Conservation (phyloP, 2,329 filamentous ascomycete genomes). For the Arthrobotrys sinensis region DNA sequence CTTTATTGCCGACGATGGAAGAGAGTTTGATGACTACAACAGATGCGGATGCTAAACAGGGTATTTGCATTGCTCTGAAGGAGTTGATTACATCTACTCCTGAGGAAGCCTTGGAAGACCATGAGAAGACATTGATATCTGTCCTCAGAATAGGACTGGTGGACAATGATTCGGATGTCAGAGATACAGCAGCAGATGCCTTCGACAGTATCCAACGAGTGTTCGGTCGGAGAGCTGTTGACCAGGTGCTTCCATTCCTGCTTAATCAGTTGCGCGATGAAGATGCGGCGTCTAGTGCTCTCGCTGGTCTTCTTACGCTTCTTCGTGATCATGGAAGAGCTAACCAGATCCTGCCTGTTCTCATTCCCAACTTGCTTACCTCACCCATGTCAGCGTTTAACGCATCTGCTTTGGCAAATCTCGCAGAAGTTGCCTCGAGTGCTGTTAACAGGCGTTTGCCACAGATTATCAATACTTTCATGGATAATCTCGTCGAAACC, state of each 20-base stretch:
- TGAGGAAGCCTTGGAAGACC: slow-evolving; percentile 88
- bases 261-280: slow-evolving; percentile 90
- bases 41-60: slow-evolving; percentile 93
- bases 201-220: slow-evolving; percentile 96
- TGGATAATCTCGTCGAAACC: slow-evolving; percentile 88
- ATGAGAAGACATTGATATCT: slow-evolving; percentile 94
- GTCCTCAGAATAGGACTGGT: slow-evolving; percentile 94
- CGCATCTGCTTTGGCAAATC: slow-evolving; percentile 89
- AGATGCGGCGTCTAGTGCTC: slow-evolving; percentile 88
- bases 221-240: slow-evolving; percentile 92
- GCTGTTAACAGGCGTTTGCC: slow-evolving; percentile 93
- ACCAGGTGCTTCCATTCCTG: slow-evolving; percentile 93
- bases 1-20: slow-evolving; percentile 89
- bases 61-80: slow-evolving; percentile 94
- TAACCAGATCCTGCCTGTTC: slow-evolving; percentile 95
- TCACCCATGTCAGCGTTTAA: slow-evolving; percentile 95
- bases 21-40: slow-evolving; percentile 89
- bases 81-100: slow-evolving; percentile 93
- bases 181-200: slow-evolving; percentile 95
- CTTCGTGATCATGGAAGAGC: slow-evolving; percentile 93
- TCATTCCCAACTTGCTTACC: slow-evolving; percentile 91
- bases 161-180: slow-evolving; percentile 88
- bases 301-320: slow-evolving; percentile 91
- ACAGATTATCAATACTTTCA: slow-evolving; percentile 90
- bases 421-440: slow-evolving; percentile 89